Evolutionary conservation across 345 rosid species (phyloP), one percentile per base, ranked within the genome.

Genomic region (Balakata baccata): DNA sequence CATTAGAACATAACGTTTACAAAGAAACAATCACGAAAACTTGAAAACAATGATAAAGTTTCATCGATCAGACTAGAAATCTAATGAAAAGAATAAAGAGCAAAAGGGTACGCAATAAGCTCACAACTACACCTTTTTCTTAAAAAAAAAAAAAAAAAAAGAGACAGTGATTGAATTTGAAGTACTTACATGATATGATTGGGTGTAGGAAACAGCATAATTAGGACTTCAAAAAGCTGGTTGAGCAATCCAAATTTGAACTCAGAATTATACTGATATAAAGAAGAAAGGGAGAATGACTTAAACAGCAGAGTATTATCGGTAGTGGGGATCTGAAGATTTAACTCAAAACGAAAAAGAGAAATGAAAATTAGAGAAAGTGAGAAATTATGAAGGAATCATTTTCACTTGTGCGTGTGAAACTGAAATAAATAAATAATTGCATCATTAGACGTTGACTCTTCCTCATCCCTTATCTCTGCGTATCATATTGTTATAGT

Each of bases 111-210:
- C 0, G 12, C 25, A 16, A 41, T 16, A 14, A 53, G 34, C 34
- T 2, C 34, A 29, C 2, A 29, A 29, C 2, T 5, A 4, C 1
- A 53, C 6, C 6, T 17, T 53, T n/a, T 53, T 53, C 20, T 18
- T 6, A 5, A 53, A 6, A 53, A 53, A 16, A 53, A 5, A 54
- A 54, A 54, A 51, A n/a, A 10, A 39, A 22, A 1, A 23, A 49
- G 37, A 10, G 61, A 11, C 29, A 6, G 43, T 23, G 0, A 16
- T 56, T 1, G 3, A 64, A 66, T 11, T 56, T 1, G 3, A 64
- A 66, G 68, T 61, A 71, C 82, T 80, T 71, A 71, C 82, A 64
- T 41, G 65, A 71, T 13, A 60, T 60, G 73, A 59, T 71, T 71
- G 73, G 54, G 14, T 63, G 16, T 7, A 7, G 65, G 8, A 61